Conservation (phyloP, 768 basidiomycete species). For the Termitomyces sp. region DNA sequence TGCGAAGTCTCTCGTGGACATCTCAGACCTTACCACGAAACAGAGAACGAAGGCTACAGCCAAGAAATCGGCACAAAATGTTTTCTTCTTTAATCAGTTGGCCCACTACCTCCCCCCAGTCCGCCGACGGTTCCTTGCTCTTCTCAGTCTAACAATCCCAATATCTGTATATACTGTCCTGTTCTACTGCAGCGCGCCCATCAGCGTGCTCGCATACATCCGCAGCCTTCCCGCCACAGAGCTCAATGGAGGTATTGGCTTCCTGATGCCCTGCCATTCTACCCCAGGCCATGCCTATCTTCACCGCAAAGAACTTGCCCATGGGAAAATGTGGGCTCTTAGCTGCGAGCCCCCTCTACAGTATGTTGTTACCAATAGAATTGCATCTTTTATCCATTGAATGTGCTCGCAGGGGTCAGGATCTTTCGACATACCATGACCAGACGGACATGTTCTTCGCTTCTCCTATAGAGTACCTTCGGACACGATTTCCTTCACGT, state of each 20-base stretch:
- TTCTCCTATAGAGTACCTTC: conserved; percentile 63
- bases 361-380: conserved; percentile 38
- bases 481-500: conserved; percentile 53
- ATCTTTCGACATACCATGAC: conserved; percentile 58
- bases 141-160: conserved; percentile 54
- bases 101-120: conserved; percentile 24
- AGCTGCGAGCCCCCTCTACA: conserved; percentile 90
- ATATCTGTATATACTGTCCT: conserved; percentile 64
- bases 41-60: conserved; percentile 1
- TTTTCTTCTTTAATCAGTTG: background rate
- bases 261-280: conserved; percentile 96
- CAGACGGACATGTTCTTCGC: conserved; percentile 81
- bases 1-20: conserved; percentile 60
- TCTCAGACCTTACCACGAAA: conserved; percentile 18
- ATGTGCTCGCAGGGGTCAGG: conserved; percentile 35
- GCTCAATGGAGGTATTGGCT: conserved; percentile 53
- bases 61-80: background rate
- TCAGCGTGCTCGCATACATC: conserved; percentile 68
- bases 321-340: conserved; percentile 70
- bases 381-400: conserved; percentile 1
- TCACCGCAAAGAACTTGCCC: conserved; percentile 62
- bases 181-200: conserved; percentile 77
- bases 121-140: conserved; percentile 26
- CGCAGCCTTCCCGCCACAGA: conserved; percentile 44
- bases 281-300: conserved; percentile 89